A percentile compares a stretch with the other conserved stretches of the same genome.
These are phyloP conservation scores for Penicillium frequentans DNA, from an alignment of 2,329 filamentous ascomycete species.

Conservation along the genomic window DNA sequence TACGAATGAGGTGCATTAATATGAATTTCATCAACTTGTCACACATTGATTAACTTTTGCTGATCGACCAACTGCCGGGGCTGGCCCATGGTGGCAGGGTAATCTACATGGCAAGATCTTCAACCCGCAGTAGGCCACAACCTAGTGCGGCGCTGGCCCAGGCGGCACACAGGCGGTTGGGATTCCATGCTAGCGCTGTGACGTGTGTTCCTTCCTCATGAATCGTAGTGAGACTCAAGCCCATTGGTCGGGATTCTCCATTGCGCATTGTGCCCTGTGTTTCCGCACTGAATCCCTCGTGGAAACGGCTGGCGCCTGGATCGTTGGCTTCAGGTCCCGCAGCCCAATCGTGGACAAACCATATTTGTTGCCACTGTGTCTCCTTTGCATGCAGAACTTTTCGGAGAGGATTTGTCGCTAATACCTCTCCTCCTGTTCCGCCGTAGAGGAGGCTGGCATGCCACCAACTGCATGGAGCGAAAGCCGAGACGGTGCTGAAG, in stretches of 20 bases:
- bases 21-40: not conserved
- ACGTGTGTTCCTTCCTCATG: conserved; percentile 65
- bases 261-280: conserved; percentile 33
- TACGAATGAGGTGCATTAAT: not conserved
- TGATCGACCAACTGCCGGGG: conserved; percentile 10
- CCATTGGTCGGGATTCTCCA: conserved; percentile 33
- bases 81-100: conserved; percentile 4
- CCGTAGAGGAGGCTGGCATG: conserved; percentile 58
- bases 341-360: conserved; percentile 60
- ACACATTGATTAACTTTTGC: not conserved
- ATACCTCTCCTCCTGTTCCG: conserved; percentile 52
- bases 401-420: conserved; percentile 53
- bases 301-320: conserved; percentile 43
- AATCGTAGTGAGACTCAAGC: conserved; percentile 44
- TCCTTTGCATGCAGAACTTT: conserved; percentile 53
- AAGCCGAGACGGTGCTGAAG: conserved; percentile 33
- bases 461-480: conserved; percentile 39
- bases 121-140: conserved; percentile 65
- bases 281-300: conserved; percentile 46
- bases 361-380: conserved; percentile 54
- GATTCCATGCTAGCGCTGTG: conserved; percentile 66
- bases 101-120: conserved; percentile 58
- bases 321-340: conserved; percentile 25
- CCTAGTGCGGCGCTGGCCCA: conserved; percentile 68
- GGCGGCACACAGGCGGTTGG: conserved; percentile 63